Evolutionary conservation across 176 grass and related monocot genomes (phyloP), one percentile per base, ranked within the genome.

Genomic region (Phoenix roebelenii): DNA sequence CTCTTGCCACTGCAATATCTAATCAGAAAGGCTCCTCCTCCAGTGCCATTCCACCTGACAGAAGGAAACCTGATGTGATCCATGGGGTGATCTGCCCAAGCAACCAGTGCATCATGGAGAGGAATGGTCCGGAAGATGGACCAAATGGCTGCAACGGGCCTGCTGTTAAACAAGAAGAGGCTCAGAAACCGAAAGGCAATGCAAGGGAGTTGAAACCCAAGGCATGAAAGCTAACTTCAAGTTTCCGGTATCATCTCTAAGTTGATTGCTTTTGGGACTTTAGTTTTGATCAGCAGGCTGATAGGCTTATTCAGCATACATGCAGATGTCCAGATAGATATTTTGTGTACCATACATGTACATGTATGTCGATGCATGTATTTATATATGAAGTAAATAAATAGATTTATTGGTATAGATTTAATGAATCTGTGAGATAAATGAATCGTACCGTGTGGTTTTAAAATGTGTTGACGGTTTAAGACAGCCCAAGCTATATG

Each of bases 1-100:
- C 61, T 57, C 73, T 76, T 16, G 73, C 63, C 18, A 15, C 63
- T 24, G 55, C 52, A 52, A 76, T 76, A 48, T 76, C 63, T 3
- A 61, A 68, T 68, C 73, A 68, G 57, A 76, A 68, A 32, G 54
- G 25, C 32, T 66, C 16, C 4, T 23, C 50, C 29, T 66, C 60
- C 53, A 23, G 26, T 10, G 51, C 57, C 23, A 29, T 72, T 14
- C 48, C 57, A 7, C 22, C 57, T 1, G 69, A 72, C 16, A 15
- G 49, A 50, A 71, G n/a, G 7, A 72, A 72, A 51, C 39, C 69
- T 28, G 49, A 49, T 25, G 22, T 50, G 22, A 18, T 15, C 5
- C 57, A 51, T 30, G 48, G 22, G 9, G 22, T 15, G 15, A 20
- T 60, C 16, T 29, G 20, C 17, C 22, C 25, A 3, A 1, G 32